A percentile compares a stretch with the other conserved stretches of the same genome.
These are phyloP conservation scores for Fusarium sulawesiense DNA, from an alignment of 2,329 filamentous ascomycete species.

Conservation along the genomic window DNA sequence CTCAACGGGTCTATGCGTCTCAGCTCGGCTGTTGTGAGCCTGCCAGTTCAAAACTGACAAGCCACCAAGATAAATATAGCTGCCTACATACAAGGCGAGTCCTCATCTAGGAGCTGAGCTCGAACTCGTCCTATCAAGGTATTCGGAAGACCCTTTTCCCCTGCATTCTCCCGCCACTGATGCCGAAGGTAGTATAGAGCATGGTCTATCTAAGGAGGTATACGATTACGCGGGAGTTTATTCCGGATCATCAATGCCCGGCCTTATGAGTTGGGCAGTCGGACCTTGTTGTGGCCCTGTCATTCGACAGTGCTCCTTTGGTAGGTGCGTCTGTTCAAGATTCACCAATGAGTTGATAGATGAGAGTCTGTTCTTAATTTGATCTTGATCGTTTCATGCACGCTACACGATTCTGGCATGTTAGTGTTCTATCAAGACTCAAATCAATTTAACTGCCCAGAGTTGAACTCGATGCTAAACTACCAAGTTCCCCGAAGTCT, in stretches of 20 bases:
- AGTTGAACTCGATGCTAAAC: not conserved
- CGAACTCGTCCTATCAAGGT: not conserved
- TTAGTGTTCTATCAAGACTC: not conserved
- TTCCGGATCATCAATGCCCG: not conserved
- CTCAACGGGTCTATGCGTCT: constrained; percentile 16
- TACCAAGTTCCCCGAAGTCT: not conserved
- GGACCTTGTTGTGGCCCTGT: not conserved
- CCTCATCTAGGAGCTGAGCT: not conserved
- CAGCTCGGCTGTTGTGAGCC: constrained; percentile 5
- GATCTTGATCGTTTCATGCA: not conserved
- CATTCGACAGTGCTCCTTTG: not conserved
- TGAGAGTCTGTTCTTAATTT: not conserved
- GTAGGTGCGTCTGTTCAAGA: constrained; percentile 1
- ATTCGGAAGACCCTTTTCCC: not conserved
- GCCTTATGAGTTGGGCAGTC: constrained; percentile 17
- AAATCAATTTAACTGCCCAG: not conserved
- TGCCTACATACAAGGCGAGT: not conserved
- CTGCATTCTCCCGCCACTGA: constrained; percentile 13
- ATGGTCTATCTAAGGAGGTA: not conserved
- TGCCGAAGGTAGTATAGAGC: not conserved
- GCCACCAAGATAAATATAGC: constrained; percentile 32
- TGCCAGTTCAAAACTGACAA: constrained; percentile 6
- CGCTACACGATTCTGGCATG: not conserved
- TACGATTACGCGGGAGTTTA: not conserved
- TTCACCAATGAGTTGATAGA: not conserved